Evolutionary conservation across 129 eudicot species (phyloP).

Genomic region (Silybum marianum): DNA sequence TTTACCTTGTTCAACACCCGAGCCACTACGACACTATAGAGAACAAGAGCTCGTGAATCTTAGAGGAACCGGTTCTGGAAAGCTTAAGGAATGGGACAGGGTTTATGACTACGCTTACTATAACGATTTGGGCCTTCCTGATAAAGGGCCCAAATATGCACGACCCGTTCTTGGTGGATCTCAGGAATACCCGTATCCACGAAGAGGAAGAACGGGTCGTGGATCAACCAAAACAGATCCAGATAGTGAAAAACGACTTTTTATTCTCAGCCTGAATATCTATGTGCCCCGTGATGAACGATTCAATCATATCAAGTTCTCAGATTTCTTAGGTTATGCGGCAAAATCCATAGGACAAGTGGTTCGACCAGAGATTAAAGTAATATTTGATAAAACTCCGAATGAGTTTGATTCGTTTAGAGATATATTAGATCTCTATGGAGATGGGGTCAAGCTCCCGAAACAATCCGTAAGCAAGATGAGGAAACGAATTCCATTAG

Average conservation of each 20-base stretch:
- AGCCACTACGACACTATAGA: slow-evolving; percentile 54
- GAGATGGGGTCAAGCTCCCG: slow-evolving; percentile 50
- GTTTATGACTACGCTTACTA: slow-evolving; percentile 86
- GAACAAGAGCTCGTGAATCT: slow-evolving; percentile 67
- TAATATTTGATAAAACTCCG: slow-evolving; percentile 56
- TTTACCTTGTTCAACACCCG: slow-evolving; percentile 68
- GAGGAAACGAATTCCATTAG: slow-evolving; percentile 50
- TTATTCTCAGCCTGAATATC: slow-evolving; percentile 54
- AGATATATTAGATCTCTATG: slow-evolving; percentile 56
- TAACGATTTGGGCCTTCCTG: slow-evolving; percentile 81
- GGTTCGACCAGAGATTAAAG: slow-evolving; percentile 55
- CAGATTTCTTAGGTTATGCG: slow-evolving; percentile 76
- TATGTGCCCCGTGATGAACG: slow-evolving; percentile 78
- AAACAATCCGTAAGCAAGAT: slow-evolving; percentile 27
- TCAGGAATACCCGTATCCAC: slow-evolving; percentile 72
- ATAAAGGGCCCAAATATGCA: slow-evolving; percentile 54
- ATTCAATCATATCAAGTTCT: slow-evolving; percentile 63
- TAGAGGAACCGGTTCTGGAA: slow-evolving; percentile 63
- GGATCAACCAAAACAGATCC: slow-evolving; percentile 60
- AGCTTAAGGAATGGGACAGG: slow-evolving; percentile 81
- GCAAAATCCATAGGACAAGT: slow-evolving; percentile 69
- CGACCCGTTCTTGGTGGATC: slow-evolving; percentile 89
- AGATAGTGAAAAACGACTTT: slow-evolving; percentile 55
- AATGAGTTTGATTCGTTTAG: slow-evolving; percentile 65
- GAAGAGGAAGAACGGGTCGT: slow-evolving; percentile 85